Evolutionary conservation across 2,329 filamentous ascomycete species (phyloP), one percentile per base, ranked within the genome.

Genomic region (Fusarium hostae): DNA sequence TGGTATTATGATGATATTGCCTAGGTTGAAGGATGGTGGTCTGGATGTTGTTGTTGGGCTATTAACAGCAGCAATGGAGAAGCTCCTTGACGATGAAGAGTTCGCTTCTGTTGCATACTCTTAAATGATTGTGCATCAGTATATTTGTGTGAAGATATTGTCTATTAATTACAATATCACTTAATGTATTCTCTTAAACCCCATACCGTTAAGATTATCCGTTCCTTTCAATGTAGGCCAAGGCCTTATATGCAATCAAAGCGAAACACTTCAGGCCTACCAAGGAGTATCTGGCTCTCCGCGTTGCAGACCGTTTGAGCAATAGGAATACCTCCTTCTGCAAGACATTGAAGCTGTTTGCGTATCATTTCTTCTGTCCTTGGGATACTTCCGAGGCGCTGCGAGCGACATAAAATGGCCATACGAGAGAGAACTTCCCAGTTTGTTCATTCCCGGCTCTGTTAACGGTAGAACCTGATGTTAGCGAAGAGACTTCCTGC

Each of bases 201-300:
- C 6, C 12, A 26, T 3, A 12, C 4, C 0, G 2, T 9, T 12
- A 9, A 18, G 41, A 24, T 44, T 3, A 3, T 44, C 0, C 4
- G 22, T 6, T 44, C 16, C 22, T 20, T 20, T 2, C 5, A 24
- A 9, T 5, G 30, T 24, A 24, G 30, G 3, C 12, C n/a, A n/a
- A 30, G 20, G 3, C 24, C 10, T 51, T 8, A 59, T 16, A 59
- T 44, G 9, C 56, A 52, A 9, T 52, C 56, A 26, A 59, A 59
- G 5, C 34, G 26, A 26, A 41, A 51, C 4, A 12, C 16, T 9
- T 52, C 45, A 34, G 56, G 44, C 18, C n/a, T 34, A 2, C 56
- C 45, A 15, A n/a, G 12, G 2, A 59, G 35, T 40, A 59, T 52
- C 26, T 51, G 44, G 6, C 56, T 59, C 20, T 54, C 24, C 24